A percentile compares a stretch with the other conserved stretches of the same genome.
These are phyloP conservation scores for Kickxella alabastrina DNA, from an alignment of 192 early-diverging fungal species.

Conservation along the genomic window DNA sequence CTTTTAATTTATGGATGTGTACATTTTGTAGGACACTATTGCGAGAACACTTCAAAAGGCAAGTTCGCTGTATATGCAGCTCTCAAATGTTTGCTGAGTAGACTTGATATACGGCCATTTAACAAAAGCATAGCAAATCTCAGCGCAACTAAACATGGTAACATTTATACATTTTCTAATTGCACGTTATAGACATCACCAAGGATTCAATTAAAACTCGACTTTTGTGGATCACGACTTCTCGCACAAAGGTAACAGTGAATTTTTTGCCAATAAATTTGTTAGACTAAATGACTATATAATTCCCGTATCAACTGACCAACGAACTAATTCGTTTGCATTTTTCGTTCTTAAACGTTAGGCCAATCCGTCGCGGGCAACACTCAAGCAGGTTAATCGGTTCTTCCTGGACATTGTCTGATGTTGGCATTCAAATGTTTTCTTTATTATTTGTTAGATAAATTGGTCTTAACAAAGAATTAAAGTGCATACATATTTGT, in stretches of 20 bases:
- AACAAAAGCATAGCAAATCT: no score
- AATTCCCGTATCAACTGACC: no score
- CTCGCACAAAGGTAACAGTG: no score
- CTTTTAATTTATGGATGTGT: no score
- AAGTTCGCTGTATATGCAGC: no score
- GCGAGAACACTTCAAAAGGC: slow-evolving; percentile 14
- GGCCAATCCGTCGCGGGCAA: slow-evolving; percentile 71
- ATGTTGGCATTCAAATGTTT: slow-evolving; percentile 3
- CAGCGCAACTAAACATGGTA: no score
- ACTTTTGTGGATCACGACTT: slow-evolving; percentile 65
- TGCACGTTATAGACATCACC: slow-evolving; percentile 13
- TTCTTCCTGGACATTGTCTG: slow-evolving; percentile 55
- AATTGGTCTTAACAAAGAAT: neutral
- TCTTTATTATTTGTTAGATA: neutral
- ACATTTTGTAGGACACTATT: neutral
- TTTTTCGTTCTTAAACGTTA: slow-evolving; percentile 2
- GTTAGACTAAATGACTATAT: no score
- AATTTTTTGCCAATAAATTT: no score
- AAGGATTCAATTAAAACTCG: slow-evolving; percentile 65
- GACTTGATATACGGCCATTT: no score
- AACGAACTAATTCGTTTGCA: neutral
- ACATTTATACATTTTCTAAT: no score
- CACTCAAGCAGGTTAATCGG: slow-evolving; percentile 71
- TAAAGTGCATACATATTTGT: no score
- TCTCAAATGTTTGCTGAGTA: no score